A percentile compares a stretch with the other conserved stretches of the same genome.
Evolutionary conservation across 352 stramenopile species (phyloP).

Genomic region (Phytophthora fragariaefolia): DNA sequence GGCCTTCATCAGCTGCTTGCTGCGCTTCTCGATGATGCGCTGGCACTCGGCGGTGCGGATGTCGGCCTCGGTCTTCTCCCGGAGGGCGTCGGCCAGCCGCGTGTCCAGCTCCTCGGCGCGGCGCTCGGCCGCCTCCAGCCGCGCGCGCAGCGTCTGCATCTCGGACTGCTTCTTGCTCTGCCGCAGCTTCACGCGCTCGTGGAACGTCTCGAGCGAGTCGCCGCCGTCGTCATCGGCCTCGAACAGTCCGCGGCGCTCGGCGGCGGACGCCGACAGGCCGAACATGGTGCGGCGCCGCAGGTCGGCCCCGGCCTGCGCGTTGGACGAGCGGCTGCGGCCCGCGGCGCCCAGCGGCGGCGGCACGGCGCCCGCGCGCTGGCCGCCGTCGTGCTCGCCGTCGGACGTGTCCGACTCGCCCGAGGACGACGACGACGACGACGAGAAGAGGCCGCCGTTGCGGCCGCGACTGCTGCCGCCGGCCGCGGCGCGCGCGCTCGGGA

Average conservation of each 20-base stretch:
- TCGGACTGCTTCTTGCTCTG: conserved; percentile 77
- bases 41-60: conserved; percentile 86
- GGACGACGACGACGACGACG: conserved; percentile 47
- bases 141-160: conserved; percentile 49
- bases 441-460: conserved; percentile 49
- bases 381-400: conserved; percentile 22
- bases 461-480: conserved; percentile 26
- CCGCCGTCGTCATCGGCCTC: conserved; percentile 72
- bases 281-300: conserved; percentile 51
- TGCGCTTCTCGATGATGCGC: conserved; percentile 86
- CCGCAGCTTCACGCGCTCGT: conserved; percentile 71
- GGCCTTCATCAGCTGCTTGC: conserved; percentile 86
- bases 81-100: conserved; percentile 39
- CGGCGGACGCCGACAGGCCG: conserved; percentile 36
- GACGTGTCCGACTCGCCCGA: conserved; percentile 34
- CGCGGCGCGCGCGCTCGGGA: conserved; percentile 23
- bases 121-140: conserved; percentile 51
- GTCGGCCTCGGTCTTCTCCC: conserved; percentile 64
- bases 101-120: conserved; percentile 42
- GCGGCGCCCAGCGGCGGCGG: conserved; percentile 22
- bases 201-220: conserved; percentile 78
- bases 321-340: conserved; percentile 35
- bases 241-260: no score
- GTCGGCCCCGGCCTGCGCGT: conserved; percentile 36
- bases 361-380: conserved; percentile 11